Conservation (phyloP, 139 green algal species). For the Zygnema circumcarinatum region DNA sequence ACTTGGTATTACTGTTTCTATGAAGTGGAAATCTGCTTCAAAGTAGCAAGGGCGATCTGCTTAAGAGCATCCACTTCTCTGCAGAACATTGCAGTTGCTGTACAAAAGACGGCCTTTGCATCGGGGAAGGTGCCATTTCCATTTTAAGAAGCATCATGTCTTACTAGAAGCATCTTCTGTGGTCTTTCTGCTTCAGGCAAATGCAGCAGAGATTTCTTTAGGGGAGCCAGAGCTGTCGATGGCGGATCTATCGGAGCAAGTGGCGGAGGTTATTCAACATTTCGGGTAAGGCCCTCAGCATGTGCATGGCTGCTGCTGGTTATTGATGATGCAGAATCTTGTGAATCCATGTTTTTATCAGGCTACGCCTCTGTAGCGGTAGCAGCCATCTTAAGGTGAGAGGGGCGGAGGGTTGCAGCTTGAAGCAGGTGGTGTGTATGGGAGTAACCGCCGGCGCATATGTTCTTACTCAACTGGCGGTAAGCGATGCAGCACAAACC, state of each 20-base stretch:
- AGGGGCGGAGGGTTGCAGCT: too few species aligned
- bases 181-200: slow-evolving; percentile 4
- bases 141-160: too few species aligned
- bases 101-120: not conserved
- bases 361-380: too few species aligned
- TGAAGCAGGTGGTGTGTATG: slow-evolving; percentile 9
- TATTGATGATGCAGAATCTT: not conserved
- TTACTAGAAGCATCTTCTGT: slow-evolving; percentile 3
- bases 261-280: slow-evolving; percentile 24
- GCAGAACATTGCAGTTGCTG: not conserved
- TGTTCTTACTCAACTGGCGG: slow-evolving; percentile 39
- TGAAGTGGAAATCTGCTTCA: too few species aligned
- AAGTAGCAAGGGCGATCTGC: too few species aligned
- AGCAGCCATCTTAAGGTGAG: too few species aligned
- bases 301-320: slow-evolving; percentile 4
- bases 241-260: slow-evolving; percentile 36
- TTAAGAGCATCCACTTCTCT: not conserved
- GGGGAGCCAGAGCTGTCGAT: not conserved
- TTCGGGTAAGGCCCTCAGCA: slow-evolving; percentile 6
- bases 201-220: slow-evolving; percentile 29
- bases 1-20: too few species aligned
- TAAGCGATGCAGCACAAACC: too few species aligned
- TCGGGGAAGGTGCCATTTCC: not conserved
- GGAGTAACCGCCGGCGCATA: slow-evolving; percentile 36
- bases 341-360: not conserved